Evolutionary conservation across 2,329 filamentous ascomycete genomes (phyloP), one percentile per base, ranked within the genome.

Genomic region (Pleurostoma richardsiae): DNA sequence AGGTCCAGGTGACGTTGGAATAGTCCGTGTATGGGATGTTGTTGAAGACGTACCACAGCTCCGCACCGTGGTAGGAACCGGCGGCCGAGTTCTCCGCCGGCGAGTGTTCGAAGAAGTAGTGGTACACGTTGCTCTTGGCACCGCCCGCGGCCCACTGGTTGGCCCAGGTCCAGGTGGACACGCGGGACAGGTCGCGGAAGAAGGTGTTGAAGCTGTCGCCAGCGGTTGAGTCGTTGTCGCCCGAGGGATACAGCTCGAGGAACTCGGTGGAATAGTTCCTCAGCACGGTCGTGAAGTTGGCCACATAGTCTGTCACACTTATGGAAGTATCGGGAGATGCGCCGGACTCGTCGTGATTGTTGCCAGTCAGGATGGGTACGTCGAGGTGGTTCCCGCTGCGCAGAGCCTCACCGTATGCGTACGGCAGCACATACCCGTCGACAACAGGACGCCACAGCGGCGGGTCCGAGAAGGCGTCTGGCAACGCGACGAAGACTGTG

Each of bases 21-120:
- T 33, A 40, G 19, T 54, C 50, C 4, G 29, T 31, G 19, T 43
- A 49, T 1, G 60, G 58, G 10, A 65, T 53, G 43, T 61, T 64
- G 50, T 61, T 59, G 38, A 66, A 57, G 7, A 56, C 56, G 29
- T 64, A 64, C 49, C 56, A 60, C 29, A 66, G 52, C 51, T 62
- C 59, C 6, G 54, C 52, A 29, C 57, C 59, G 42, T 63, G 60
- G 46, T 59, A 62, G 7, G 59, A 58, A 11, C 59, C 60, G 4
- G 10, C 38, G 19, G 19, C 19, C 27, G 50, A 44, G 43, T 57
- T 52, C 7, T 44, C 45, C 19, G 60, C 55, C 4, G 63, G 61
- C 3, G 59, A 49, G 39, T 58, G 59, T 4, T 54, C 56, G 53
- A 56, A 65, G 47, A 52, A 60, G 46, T 65, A 65, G 0, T 53